Evolutionary conservation across 257 asterid genomes (phyloP), one percentile per base, ranked within the genome.

Genomic region (Solanum peruvianum): DNA sequence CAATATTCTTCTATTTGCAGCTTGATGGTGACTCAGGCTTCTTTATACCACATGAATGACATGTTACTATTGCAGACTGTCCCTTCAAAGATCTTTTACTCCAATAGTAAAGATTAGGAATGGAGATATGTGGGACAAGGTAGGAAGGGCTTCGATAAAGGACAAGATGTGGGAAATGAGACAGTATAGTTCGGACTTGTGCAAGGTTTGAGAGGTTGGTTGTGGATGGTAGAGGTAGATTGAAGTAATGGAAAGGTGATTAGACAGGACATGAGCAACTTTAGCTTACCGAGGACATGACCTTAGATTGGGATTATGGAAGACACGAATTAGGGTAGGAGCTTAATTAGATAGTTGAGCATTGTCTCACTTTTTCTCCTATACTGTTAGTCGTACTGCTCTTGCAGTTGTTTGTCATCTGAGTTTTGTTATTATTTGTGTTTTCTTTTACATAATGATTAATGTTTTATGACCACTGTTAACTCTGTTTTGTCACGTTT

Each of bases 1-100:
- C 88, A 67, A 18, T 78, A 87, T 69, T 85, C 89, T 33, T 71
- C 67, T 45, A 81, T 89, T 77, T 35, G 6, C n/a, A 10, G 73
- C 60, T 39, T 70, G 97, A 94, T 85, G 85, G 91, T 87, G 96
- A 91, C 95, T 58, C 49, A 64, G 73, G 93, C 76, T 76, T 91
- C 92, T 89, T 87, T 84, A 88, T 64, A 56, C 64, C 64, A 56
- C 64, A 56, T 7, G 64, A 56, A 56, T 56, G 64, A 56, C 64
- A 56, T 56, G 64, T 56, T 56, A 20, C 64, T 56, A n/a, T 56
- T 56, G 64, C 64, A 56, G 64, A 20, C 64, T 56, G 11, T 84
- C 85, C 89, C 86, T 83, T 33, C 20, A 33, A 14, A 67, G 47
- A 67, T 67, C 27, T 84, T 84, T 66, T 66, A 14, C 66, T 71